Conservation (phyloP, 805 yeast genomes). For the Suhomyces prunicola region DNA sequence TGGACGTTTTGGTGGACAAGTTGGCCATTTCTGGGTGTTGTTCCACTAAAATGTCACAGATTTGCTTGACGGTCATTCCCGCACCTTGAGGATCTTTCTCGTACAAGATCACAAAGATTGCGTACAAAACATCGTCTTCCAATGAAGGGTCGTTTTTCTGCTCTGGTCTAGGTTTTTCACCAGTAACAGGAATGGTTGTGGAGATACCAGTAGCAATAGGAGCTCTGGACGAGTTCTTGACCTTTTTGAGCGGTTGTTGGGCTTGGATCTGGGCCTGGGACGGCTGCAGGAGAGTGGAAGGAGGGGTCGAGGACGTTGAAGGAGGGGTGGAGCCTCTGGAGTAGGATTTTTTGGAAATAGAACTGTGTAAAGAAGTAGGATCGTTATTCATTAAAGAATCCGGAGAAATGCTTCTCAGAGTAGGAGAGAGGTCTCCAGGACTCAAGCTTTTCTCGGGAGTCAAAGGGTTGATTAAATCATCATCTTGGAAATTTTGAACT, state of each 20-base stretch:
- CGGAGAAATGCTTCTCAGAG: conserved; percentile 42
- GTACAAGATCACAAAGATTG: conserved; percentile 68
- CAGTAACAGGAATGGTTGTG: conserved; percentile 77
- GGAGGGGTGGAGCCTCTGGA: conserved; percentile 34
- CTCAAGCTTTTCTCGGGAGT: conserved; percentile 25
- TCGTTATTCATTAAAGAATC: conserved; percentile 37
- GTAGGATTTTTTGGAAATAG: conserved; percentile 13
- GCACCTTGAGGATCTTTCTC: conserved; percentile 65
- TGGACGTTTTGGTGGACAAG: conserved; percentile 74
- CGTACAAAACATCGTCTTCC: conserved; percentile 73
- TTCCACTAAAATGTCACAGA: conserved; percentile 71
- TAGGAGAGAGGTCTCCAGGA: conserved; percentile 32
- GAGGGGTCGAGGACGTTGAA: conserved; percentile 4
- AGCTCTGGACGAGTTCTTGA: conserved; percentile 40
- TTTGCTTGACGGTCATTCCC: conserved; percentile 89
- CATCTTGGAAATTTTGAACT: background rate
- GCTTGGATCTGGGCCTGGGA: conserved; percentile 2
- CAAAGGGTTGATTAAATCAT: conserved; percentile 16
- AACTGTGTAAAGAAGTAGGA: conserved; percentile 4
- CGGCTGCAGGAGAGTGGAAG: conserved; percentile 4
- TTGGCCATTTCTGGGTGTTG: conserved; percentile 84
- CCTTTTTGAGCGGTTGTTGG: conserved; percentile 23
- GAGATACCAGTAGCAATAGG: conserved; percentile 71
- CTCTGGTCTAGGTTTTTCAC: conserved; percentile 65
- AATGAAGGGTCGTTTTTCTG: conserved; percentile 56